phyloP scores from a whole-genome alignment of 2,329 filamentous ascomycete genomes.

The Penicillium sp. region DNA sequence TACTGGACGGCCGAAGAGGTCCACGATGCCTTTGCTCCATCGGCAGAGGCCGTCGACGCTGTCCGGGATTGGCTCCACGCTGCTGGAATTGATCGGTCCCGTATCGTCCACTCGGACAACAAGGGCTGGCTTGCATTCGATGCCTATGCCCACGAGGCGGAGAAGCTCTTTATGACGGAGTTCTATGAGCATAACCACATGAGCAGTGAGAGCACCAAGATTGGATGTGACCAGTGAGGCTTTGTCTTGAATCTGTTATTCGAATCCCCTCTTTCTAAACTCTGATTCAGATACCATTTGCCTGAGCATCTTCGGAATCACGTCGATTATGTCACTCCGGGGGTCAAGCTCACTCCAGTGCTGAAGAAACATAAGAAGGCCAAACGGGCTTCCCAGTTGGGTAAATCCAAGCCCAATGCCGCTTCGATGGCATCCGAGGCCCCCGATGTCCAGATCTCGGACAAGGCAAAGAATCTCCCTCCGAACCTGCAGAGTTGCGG shows the following conservation, averaged over 20 bases:
- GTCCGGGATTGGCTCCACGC: constrained; percentile 51
- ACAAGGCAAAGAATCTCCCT: constrained; percentile 14
- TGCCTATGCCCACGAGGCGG: constrained; percentile 49
- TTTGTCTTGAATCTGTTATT: constrained; percentile 1
- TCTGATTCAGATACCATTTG: constrained; percentile 41
- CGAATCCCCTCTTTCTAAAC: background rate
- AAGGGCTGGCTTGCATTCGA: constrained; percentile 52
- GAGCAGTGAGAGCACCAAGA: constrained; percentile 22
- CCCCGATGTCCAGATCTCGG: constrained; percentile 7
- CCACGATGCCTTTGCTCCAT: constrained; percentile 40
- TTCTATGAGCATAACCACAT: constrained; percentile 49
- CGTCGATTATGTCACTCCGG: constrained; percentile 54
- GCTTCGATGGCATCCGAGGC: background rate
- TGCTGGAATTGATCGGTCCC: constrained; percentile 46
- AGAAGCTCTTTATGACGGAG: constrained; percentile 48
- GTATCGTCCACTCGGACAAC: constrained; percentile 47
- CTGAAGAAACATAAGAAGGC: constrained; percentile 20
- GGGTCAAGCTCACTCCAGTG: constrained; percentile 45
- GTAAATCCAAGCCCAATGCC: constrained; percentile 6
- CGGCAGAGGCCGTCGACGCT: constrained; percentile 42
- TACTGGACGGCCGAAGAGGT: constrained; percentile 42
- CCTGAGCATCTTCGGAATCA: constrained; percentile 44
- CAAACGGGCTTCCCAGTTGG: constrained; percentile 18
- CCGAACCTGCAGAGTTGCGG: constrained; percentile 43
- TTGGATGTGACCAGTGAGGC: constrained; percentile 35